A percentile compares a stretch with the other conserved stretches of the same genome.
phyloP scores from a whole-genome alignment of 139 green algal genomes.

The Yamagishiella unicocca region DNA sequence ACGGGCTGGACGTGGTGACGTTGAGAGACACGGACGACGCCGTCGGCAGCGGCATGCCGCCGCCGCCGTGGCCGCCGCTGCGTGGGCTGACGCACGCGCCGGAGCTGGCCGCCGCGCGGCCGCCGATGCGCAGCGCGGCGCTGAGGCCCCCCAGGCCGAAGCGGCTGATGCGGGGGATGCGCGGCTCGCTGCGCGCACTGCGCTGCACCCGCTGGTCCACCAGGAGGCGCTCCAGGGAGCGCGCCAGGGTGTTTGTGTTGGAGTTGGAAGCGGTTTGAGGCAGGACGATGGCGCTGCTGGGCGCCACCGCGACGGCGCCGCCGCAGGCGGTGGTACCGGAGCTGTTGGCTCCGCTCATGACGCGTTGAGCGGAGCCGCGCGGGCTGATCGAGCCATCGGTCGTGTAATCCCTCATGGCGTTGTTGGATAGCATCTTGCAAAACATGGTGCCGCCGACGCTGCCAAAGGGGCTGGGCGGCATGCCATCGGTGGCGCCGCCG shows the following conservation, averaged over 20 bases:
- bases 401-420: background rate
- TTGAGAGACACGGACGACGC: background rate
- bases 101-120: background rate
- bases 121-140: background rate
- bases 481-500: background rate
- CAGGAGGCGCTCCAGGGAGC: constrained; percentile 26
- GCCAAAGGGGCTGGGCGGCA: background rate
- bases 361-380: background rate
- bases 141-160: constrained; percentile 8
- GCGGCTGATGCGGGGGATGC: constrained; percentile 25
- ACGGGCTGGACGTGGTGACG: background rate
- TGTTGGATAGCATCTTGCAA: background rate
- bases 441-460: background rate
- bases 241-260: background rate
- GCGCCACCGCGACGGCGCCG: background rate
- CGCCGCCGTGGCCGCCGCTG: background rate
- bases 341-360: background rate
- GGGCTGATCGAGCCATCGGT: constrained; percentile 15
- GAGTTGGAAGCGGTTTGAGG: background rate
- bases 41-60: background rate
- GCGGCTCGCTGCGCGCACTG: constrained; percentile 35
- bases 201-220: constrained; percentile 39
- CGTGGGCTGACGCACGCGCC: background rate
- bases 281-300: background rate
- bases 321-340: background rate